A percentile compares a stretch with the other conserved stretches of the same genome.
Conservation (phyloP, 257 asterid species). For the Gentiana straminea region DNA sequence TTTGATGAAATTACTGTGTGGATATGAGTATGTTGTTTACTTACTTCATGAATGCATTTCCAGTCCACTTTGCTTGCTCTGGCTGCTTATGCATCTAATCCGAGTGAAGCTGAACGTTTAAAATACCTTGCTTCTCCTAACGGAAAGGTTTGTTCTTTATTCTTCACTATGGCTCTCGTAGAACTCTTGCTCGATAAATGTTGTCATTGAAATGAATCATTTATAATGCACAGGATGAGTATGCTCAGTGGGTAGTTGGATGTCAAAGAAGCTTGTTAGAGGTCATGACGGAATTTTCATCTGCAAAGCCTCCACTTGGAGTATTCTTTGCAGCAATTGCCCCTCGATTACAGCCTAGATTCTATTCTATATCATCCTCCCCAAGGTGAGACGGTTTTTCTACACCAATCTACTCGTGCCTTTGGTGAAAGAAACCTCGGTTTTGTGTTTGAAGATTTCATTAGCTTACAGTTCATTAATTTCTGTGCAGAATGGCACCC, state of each 20-base stretch:
- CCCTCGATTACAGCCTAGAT: slow-evolving; percentile 93
- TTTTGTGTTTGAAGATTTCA: neutral
- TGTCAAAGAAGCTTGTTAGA: slow-evolving; percentile 87
- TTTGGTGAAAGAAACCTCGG: neutral
- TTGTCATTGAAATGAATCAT: slow-evolving; percentile 11
- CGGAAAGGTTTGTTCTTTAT: slow-evolving; percentile 67
- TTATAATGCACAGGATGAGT: slow-evolving; percentile 62
- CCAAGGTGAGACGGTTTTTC: slow-evolving; percentile 47
- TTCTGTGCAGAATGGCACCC: slow-evolving; percentile 50
- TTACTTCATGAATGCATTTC: slow-evolving; percentile 10
- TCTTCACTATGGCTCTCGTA: slow-evolving; percentile 4
- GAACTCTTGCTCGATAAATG: neutral
- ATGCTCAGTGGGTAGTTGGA: slow-evolving; percentile 70
- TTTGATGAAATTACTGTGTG: neutral
- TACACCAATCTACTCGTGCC: neutral
- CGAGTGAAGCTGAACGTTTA: slow-evolving; percentile 75
- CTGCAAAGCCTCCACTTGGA: slow-evolving; percentile 86
- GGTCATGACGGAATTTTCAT: slow-evolving; percentile 86
- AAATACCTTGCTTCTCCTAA: slow-evolving; percentile 83
- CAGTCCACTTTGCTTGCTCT: slow-evolving; percentile 77
- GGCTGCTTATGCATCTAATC: slow-evolving; percentile 75
- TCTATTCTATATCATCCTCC: slow-evolving; percentile 93
- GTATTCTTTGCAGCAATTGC: slow-evolving; percentile 95
- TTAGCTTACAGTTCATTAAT: slow-evolving; percentile 3
- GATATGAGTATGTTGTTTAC: neutral